These are phyloP conservation scores for Puccinia polysora DNA, from an alignment of 1,284 basidiomycete genomes.

Conservation along the genomic window DNA sequence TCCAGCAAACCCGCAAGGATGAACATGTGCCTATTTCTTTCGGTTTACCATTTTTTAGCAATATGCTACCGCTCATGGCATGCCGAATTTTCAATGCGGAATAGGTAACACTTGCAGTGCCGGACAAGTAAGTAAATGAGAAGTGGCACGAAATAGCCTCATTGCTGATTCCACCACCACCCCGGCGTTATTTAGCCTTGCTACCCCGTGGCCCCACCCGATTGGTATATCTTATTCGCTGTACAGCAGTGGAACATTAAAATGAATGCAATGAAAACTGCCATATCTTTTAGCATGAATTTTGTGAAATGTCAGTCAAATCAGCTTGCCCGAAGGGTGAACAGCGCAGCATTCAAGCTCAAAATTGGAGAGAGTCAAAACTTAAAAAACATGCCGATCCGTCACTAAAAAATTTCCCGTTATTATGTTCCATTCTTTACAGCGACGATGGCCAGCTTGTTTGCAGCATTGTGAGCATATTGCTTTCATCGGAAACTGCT, in stretches of 20 bases:
- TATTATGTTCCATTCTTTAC: neutral
- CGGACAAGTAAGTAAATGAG: constrained; percentile 27
- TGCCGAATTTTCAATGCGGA: constrained; percentile 38
- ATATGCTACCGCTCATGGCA: constrained; percentile 27
- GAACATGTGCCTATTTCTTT: no score
- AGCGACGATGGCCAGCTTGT: constrained; percentile 41
- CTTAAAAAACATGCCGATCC: no score
- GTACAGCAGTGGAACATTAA: constrained; percentile 43
- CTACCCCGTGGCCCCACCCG: constrained; percentile 31
- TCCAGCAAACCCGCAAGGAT: no score
- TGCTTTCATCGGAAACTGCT: neutral
- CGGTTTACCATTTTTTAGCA: constrained; percentile 11
- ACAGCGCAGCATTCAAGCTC: no score
- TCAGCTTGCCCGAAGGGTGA: neutral
- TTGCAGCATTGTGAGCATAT: constrained; percentile 34
- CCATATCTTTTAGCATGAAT: constrained; percentile 17
- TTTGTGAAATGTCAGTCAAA: constrained; percentile 40
- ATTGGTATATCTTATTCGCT: constrained; percentile 44
- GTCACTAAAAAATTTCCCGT: no score
- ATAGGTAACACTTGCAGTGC: constrained; percentile 33
- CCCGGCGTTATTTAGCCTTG: constrained; percentile 21
- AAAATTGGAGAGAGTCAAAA: no score
- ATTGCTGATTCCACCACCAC: neutral
- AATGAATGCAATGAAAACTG: constrained; percentile 35
- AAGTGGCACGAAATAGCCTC: no score